These are phyloP conservation scores for Castanea crenata DNA, from an alignment of 306 rosid genomes.

Conservation along the genomic window DNA sequence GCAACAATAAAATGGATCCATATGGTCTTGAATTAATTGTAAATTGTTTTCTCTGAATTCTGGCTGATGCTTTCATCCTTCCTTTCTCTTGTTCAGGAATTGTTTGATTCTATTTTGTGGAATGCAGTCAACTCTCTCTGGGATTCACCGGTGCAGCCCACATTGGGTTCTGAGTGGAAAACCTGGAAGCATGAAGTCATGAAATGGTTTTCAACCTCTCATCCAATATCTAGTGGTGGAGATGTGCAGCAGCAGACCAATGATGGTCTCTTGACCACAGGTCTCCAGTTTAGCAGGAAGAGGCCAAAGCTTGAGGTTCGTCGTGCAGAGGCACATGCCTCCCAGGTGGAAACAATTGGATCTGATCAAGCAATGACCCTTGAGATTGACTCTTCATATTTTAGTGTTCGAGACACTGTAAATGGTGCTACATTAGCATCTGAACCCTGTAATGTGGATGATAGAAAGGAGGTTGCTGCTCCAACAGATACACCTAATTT, in stretches of 20 bases:
- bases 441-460: conserved; percentile 49
- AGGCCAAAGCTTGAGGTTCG: conserved; percentile 98
- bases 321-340: conserved; percentile 85
- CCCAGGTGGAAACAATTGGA: conserved; percentile 53
- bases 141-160: conserved; percentile 54
- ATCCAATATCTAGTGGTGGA: conserved; percentile 45
- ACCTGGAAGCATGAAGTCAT: conserved; percentile 92
- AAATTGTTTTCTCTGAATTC: conserved; percentile 4
- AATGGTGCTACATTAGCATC: conserved; percentile 42
- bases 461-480: conserved; percentile 38
- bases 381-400: conserved; percentile 67
- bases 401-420: conserved; percentile 45
- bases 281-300: conserved; percentile 73
- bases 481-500: conserved; percentile 37
- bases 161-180: conserved; percentile 90
- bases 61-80: conserved; percentile 28
- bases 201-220: conserved; percentile 76
- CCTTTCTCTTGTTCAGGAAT: conserved; percentile 59
- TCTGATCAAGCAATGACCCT: conserved; percentile 53
- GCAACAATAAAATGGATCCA: conserved; percentile 13
- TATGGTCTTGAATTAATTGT: conserved; percentile 13
- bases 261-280: conserved; percentile 51
- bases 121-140: conserved; percentile 64
- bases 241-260: conserved; percentile 46
- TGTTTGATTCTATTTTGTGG: conserved; percentile 82